Base-by-base conservation (phyloP, 805 yeast genomes). In the Isabelozyma gotoi region DNA sequence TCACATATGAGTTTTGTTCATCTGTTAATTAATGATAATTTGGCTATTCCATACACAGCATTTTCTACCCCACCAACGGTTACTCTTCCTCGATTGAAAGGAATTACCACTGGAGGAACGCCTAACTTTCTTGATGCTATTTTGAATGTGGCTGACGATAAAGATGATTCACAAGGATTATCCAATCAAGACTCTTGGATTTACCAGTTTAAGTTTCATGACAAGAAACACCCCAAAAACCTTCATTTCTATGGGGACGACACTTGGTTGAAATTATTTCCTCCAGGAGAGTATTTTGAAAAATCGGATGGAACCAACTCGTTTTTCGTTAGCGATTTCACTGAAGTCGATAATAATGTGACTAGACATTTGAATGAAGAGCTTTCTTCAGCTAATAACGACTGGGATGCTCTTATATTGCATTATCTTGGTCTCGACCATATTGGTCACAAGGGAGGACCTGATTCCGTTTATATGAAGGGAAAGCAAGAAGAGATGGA, bases 391-490 rank as follows among this genome's bases (percentile, higher is more conserved):
- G 55, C 59, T 8, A 50, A 61, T 15, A 34, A 51, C 0, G 49
- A 66, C 3, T 94, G 98, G 98, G 97, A 94, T 59, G 85, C 83
- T 4, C 67, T 94, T 48, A 84, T 94, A 33, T 67, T 94, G 32
- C 99, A 94, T 61, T 94, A 92, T 56, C 68, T 94, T 15, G 99
- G 99, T 0, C 70, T 94, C 20, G 99, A 94, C 60, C 99, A 94
- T 60, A 94, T 94, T 55, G 99, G 99, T 2, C 99, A 94, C 62
- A 92, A 90, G 60, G 95, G 96, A 36, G 99, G 99, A 0, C 92
- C 99, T 0, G 55, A 67, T 5, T 88, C 96, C 8, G 65, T 77
- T 0, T 82, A 81, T 52, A 94, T 94, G 99, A 79, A 82, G 7
- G 72, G 67, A 0, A 94, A 94, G 56, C 97, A 90, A 48, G 45